Base-by-base conservation (phyloP, 2,329 filamentous ascomycete species). In the Penicillium nordicum region DNA sequence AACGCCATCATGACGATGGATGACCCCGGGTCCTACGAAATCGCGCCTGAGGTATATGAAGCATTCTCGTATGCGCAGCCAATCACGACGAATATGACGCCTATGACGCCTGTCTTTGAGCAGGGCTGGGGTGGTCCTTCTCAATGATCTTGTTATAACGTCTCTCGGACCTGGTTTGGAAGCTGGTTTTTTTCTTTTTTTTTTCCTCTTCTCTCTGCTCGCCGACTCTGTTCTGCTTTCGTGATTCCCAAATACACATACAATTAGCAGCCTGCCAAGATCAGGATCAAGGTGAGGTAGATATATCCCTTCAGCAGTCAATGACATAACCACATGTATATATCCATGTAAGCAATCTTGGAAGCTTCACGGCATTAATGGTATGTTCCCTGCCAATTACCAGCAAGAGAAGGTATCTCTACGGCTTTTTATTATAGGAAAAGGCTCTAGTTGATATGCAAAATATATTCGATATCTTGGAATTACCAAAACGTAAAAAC, bases 11-110 rank as follows among this genome's bases (percentile, higher is more conserved):
- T 78, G 55, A 70, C 72, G n/a, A 64, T 73, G 14, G 71, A 77
- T 37, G 67, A 70, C 25, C 68, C 73, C 1, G 64, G 66, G 4
- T 63, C 69, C n/a, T 76, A 75, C 44, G 72, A 77, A 44, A 76
- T 78, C 11, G 74, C 75, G 2, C 72, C 75, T 1, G 76, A 78
- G 57, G 72, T 78, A 9, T 76, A 76, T 27, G 75, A 78, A 55
- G 76, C 76, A 10, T 77, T 78, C 55, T 77, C 74, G 4, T 76
- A 74, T 57, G 67, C 74, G 9, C 74, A 78, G 53, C 76, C 76
- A 2, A 74, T 78, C n/a, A 67, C 73, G 32, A 72, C 74, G 36
- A 77, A 71, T 61, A 74, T 76, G 68, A 62, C 70, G 14, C 63
- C 71, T 37, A 74, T 76, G 68, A 62, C 70, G n/a, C 63, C 71